Evolutionary conservation across 2,329 filamentous ascomycete genomes (phyloP).

Genomic region (Aspergillus arachidicola): DNA sequence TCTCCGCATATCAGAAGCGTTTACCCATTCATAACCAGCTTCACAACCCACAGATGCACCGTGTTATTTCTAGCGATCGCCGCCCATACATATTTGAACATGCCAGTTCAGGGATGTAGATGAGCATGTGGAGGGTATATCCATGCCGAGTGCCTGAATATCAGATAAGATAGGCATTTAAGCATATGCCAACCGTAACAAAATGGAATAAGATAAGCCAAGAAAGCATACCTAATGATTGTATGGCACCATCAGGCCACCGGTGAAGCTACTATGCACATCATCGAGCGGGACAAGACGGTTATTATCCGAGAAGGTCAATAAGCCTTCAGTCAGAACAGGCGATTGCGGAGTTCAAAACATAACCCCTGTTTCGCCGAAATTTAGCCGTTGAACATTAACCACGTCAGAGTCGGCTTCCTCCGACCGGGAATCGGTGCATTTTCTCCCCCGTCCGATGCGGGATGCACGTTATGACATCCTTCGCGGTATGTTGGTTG

Average conservation of each 20-base stretch:
- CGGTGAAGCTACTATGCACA: background rate
- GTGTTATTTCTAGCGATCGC: background rate
- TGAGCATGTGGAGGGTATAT: background rate
- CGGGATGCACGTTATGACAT: too few relatives aligned
- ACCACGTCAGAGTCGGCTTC: background rate
- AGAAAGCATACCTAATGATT: background rate
- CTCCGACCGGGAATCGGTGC: background rate
- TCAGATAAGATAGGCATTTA: background rate
- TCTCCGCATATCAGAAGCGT: slow-evolving; percentile 13
- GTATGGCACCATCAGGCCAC: background rate
- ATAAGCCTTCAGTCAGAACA: background rate
- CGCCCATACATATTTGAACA: background rate
- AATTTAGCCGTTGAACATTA: background rate
- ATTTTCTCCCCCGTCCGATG: background rate
- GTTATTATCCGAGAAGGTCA: background rate
- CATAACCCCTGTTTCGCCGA: background rate
- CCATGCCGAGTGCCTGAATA: slow-evolving; percentile 1
- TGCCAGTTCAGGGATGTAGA: background rate
- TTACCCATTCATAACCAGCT: background rate
- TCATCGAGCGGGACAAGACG: background rate
- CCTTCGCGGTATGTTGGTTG: too few relatives aligned
- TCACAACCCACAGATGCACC: background rate
- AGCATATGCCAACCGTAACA: background rate
- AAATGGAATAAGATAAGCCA: background rate
- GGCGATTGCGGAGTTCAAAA: background rate